Base-by-base conservation (phyloP, 352 stramenopile species). In the Globisporangium cederbergense region DNA sequence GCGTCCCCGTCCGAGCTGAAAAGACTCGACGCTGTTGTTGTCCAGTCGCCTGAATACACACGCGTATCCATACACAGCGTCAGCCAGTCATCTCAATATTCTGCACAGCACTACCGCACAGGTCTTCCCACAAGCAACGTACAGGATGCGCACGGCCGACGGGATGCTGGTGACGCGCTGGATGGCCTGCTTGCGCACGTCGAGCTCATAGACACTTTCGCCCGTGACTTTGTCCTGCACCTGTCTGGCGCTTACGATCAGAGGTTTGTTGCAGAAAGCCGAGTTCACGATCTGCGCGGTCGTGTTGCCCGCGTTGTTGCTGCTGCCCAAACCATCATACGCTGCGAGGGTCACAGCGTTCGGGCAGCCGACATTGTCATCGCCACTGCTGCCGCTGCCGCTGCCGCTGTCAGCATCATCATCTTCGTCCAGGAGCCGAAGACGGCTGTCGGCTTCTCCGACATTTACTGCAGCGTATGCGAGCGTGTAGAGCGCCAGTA, bases 301-400 rank as follows among this genome's bases (percentile, higher is more conserved):
- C 3, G 25, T 59, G 58, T 50, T 58, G 30, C 32, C 43, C 18
- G 22, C 45, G 20, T 34, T 58, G 2, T 40, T 46, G 16, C 36
- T 60, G 28, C n/a, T 43, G 53, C 57, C 64, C 36, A 20, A 47
- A 32, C 34, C 49, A 25, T 43, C 45, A 40, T 61, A 64, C 20
- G 57, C 32, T 43, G 61, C 71, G 34, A 65, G 32, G 8, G 59
- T 65, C 45, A 71, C 79, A 59, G 71, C 72, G 54, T 76, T 74
- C 22, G 70, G 59, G 32, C 75, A 82, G 14, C 49, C 63, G 46
- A 55, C 16, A 49, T 54, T n/a, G 52, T 22, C 36, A 8, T 45
- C 54, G 20, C 20, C 28, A 36, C 10, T 49, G 54, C 38, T 11
- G n/a, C 36, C 20, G 30, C 36, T 45, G 32, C 36, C 8, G 36